Base-by-base conservation (phyloP, 2,329 filamentous ascomycete genomes). In the Leptoxyphium fumago region DNA sequence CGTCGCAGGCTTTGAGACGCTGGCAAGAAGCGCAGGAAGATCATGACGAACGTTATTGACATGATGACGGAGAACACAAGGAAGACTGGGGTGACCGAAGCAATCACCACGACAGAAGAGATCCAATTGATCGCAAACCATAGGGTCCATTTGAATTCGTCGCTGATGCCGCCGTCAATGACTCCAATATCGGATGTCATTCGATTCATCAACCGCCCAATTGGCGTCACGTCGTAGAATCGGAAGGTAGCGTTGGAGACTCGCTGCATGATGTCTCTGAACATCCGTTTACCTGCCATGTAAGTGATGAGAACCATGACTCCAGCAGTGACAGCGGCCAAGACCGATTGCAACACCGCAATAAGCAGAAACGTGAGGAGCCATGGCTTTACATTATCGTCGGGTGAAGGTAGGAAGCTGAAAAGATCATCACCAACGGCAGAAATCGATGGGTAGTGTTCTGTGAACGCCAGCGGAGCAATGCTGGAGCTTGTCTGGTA, bases 181-280 rank as follows among this genome's bases (percentile, higher is more conserved):
- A 85, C 88, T 26, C 83, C 84, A 64, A 94, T 91, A 55, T 95
- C 87, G 1, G 84, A 85, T 0, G 87, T 94, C 47, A 95, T 71
- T 7, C 88, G 77, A 60, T 95, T 95, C 84, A 94, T 94, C 48
- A 95, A 68, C 40, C 88, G 77, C 0, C 88, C 88, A 0, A 93
- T 80, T 0, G 88, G 88, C 0, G 88, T 94, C 3, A 85, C 78
- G 58, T 95, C 88, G 64, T 94, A 91, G 61, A 88, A 95, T 1
- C 86, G 78, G 64, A 95, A 94, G 0, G 81, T 88, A 0, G 87
- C 84, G 53, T 78, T 75, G 57, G 81, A 82, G 41, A 94, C 84
- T 42, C 74, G 75, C 1, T 73, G 66, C 64, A 94, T 77, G 15
- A 85, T 83, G 34, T 77, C 71, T 48, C 69, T 69, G 62, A 94